phyloP scores from a whole-genome alignment of 2,329 filamentous ascomycete species.

The Tolypocladium cylindrosporum region DNA sequence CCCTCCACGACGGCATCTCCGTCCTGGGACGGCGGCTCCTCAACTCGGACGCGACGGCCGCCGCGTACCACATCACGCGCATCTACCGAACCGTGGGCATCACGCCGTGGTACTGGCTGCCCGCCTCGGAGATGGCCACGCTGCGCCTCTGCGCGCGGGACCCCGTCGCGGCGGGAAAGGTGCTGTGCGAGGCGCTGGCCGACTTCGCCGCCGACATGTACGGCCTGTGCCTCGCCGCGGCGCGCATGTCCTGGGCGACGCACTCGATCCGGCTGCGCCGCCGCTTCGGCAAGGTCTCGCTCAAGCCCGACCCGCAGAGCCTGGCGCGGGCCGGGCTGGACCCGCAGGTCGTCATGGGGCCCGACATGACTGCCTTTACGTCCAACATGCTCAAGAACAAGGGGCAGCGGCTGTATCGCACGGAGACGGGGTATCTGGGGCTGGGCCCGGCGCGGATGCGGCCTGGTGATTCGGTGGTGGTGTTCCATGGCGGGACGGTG shows the following conservation, averaged over 20 bases:
- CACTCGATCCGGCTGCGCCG: slow-evolving; percentile 2
- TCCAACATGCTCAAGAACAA: slow-evolving; percentile 9
- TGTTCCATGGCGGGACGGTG: slow-evolving; percentile 17
- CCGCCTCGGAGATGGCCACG: slow-evolving; percentile 7
- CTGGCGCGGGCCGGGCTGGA: slow-evolving; percentile 7
- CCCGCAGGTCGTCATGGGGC: not conserved
- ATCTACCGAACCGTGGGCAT: slow-evolving; percentile 12
- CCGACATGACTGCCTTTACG: slow-evolving; percentile 6
- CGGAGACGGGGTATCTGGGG: slow-evolving; percentile 17
- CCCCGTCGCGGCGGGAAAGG: slow-evolving; percentile 4
- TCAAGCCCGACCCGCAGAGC: not conserved
- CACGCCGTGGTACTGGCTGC: slow-evolving; percentile 15
- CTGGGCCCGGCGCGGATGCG: slow-evolving; percentile 13
- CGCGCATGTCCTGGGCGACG: slow-evolving; percentile 1
- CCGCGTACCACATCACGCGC: slow-evolving; percentile 8
- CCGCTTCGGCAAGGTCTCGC: slow-evolving; percentile 4
- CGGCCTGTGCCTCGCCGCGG: slow-evolving; percentile 6
- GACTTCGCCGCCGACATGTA: slow-evolving; percentile 8
- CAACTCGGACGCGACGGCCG: slow-evolving; percentile 1
- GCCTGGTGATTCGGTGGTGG: slow-evolving; percentile 15
- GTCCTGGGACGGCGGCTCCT: slow-evolving; percentile 8
- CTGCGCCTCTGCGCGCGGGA: slow-evolving; percentile 8
- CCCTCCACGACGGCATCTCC: not conserved
- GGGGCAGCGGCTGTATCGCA: slow-evolving; percentile 15
- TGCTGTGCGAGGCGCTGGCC: slow-evolving; percentile 3